Base-by-base conservation (phyloP, 495 filamentous ascomycete species). In the Filosporella fistucella region DNA sequence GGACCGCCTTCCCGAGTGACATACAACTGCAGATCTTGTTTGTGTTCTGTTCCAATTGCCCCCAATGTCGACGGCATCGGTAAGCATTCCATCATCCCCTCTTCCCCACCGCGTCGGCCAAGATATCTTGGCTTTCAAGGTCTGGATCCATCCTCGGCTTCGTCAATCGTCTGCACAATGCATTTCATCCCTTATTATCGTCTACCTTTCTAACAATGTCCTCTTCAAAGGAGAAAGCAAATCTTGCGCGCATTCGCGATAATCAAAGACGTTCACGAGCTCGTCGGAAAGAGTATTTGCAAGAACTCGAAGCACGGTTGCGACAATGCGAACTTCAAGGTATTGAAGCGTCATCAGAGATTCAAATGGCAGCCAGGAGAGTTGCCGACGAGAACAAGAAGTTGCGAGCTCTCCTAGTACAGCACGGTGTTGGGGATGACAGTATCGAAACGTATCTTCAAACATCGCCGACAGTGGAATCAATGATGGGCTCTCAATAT, bases 201-300 rank as follows among this genome's bases (percentile, higher is more conserved):
- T n/a, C n/a, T n/a, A 33, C 16, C n/a, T n/a, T n/a, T n/a, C n/a
- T n/a, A n/a, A n/a, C n/a, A n/a, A n/a, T n/a, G n/a, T n/a, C n/a
- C n/a, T 51, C 48, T 33, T 30, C 46, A 28, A 24, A 58, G 50
- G 55, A 58, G 46, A 69, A 69, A 47, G 54, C 64, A 37, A 69
- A 73, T 47, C 69, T 76, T 17, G 64, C 66, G 17, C 79, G 81
- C 32, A 73, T 82, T 37, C 75, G 88, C n/a, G 85, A 91, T 38
- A 93, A 93, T 61, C 88, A 93, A 58, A 78, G 88, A 34, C 84
- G 81, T 29, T 89, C 84, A 37, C 81, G 88, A 20, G 86, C 86
- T 11, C 72, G 82, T 18, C 78, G 79, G 49, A 89, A 86, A 65
- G 82, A 89, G 59, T 86, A 94, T 59, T 63, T 88, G 16, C 67